These are phyloP conservation scores for Heracleum sosnowskyi DNA, from an alignment of 129 eudicot species.

Conservation along the genomic window DNA sequence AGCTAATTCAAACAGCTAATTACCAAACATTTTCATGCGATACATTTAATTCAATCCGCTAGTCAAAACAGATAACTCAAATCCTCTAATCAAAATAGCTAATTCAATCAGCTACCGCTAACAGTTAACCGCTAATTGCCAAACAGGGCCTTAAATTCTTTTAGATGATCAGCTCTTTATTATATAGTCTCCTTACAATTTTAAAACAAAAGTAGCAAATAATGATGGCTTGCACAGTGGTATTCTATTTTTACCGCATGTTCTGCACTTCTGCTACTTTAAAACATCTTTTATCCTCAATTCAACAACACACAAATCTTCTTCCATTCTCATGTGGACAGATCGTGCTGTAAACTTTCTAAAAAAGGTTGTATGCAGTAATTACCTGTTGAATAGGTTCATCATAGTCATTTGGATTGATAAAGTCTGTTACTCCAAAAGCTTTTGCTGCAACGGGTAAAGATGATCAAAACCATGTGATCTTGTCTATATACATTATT, in stretches of 20 bases:
- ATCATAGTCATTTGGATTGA: conserved; percentile 67
- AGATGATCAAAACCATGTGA: conserved; percentile 12
- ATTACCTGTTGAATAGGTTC: conserved; percentile 88
- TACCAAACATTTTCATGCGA: too few species aligned
- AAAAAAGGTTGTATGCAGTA: background rate
- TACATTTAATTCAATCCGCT: too few species aligned
- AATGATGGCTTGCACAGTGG: background rate
- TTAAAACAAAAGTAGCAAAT: background rate
- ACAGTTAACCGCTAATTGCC: too few species aligned
- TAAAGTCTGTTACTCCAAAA: conserved; percentile 86
- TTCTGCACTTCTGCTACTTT: background rate
- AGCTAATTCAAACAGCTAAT: too few species aligned
- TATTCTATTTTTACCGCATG: background rate
- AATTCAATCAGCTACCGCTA: too few species aligned
- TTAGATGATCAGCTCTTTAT: too few species aligned
- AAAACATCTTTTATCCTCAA: background rate
- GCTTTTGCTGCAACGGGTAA: conserved; percentile 51
- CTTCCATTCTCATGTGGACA: too few species aligned
- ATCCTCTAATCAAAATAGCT: too few species aligned
- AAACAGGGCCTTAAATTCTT: too few species aligned
- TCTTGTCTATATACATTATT: background rate
- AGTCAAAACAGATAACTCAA: too few species aligned
- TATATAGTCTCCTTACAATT: background rate
- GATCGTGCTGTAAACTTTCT: background rate
- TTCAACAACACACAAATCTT: background rate